A percentile compares a stretch with the other conserved stretches of the same genome.
Conservation (phyloP, 176 grass and related monocot species). For the Oryza australiensis region DNA sequence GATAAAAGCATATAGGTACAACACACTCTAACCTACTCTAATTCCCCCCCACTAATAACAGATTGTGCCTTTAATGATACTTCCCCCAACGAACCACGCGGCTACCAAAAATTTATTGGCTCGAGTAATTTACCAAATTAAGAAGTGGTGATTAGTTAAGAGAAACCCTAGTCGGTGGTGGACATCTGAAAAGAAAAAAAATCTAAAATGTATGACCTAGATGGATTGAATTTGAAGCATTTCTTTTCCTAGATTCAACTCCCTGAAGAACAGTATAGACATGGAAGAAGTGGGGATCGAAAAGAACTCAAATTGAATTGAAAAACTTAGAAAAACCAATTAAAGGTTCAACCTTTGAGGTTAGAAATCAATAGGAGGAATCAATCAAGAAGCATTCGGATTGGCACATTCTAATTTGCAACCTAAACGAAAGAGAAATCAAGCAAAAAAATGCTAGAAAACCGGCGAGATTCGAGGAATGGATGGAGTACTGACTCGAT, state of each 20-base stretch:
- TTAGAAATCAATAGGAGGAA: background rate
- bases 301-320: background rate
- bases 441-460: too few species aligned
- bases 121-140: slow-evolving; percentile 16
- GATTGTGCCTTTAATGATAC: slow-evolving; percentile 44
- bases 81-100: slow-evolving; percentile 33
- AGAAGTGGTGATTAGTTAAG: slow-evolving; percentile 34
- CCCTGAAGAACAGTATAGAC: background rate
- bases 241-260: slow-evolving; percentile 20
- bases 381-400: background rate
- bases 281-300: slow-evolving; percentile 5
- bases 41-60: slow-evolving; percentile 41
- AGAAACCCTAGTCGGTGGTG: slow-evolving; percentile 32
- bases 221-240: background rate
- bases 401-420: slow-evolving; percentile 29
- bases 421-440: background rate
- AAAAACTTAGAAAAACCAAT: background rate
- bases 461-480: background rate
- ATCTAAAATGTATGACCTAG: background rate
- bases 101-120: slow-evolving; percentile 30
- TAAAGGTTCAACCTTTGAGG: slow-evolving; percentile 16
- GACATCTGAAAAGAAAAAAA: slow-evolving; percentile 8
- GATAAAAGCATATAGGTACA: background rate
- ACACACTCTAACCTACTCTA: slow-evolving; percentile 14
- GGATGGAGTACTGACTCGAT: slow-evolving; percentile 65